Conservation (phyloP, 495 filamentous ascomycete genomes). For the Penicillium riverlandense region DNA sequence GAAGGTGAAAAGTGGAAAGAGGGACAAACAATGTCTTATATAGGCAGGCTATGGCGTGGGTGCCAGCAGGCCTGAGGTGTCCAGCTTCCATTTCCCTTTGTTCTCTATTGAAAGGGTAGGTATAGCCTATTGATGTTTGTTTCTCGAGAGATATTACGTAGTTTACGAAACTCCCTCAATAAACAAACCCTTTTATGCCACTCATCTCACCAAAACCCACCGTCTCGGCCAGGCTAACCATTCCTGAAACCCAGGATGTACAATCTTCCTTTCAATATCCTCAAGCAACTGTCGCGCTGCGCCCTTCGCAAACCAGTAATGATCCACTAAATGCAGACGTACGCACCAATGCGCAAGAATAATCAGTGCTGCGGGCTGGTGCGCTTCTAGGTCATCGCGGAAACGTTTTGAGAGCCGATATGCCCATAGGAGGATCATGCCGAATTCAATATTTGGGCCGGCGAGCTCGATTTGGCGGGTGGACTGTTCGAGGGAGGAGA, state of each 20-base stretch:
- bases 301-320: constrained; percentile 34
- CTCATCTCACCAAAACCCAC: constrained; percentile 8
- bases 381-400: constrained; percentile 32
- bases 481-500: constrained; percentile 6
- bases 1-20: too few relatives aligned
- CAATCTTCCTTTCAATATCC: constrained; percentile 13
- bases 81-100: too few relatives aligned
- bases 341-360: constrained; percentile 34
- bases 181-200: too few relatives aligned
- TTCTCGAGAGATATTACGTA: too few relatives aligned
- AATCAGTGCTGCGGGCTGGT: constrained; percentile 41
- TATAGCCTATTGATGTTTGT: too few relatives aligned
- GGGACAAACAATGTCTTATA: too few relatives aligned
- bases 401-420: constrained; percentile 39
- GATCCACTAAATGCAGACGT: constrained; percentile 27
- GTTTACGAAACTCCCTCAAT: too few relatives aligned
- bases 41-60: too few relatives aligned
- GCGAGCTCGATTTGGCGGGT: constrained; percentile 13
- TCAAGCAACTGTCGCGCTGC: constrained; percentile 16
- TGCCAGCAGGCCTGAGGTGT: too few relatives aligned
- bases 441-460: constrained; percentile 10
- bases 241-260: constrained; percentile 7
- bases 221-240: constrained; percentile 18
- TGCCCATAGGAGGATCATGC: constrained; percentile 25
- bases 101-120: too few relatives aligned